A percentile compares a stretch with the other conserved stretches of the same genome.
phyloP scores from a whole-genome alignment of 768 basidiomycete genomes.

The Gloeophyllum trabeum region DNA sequence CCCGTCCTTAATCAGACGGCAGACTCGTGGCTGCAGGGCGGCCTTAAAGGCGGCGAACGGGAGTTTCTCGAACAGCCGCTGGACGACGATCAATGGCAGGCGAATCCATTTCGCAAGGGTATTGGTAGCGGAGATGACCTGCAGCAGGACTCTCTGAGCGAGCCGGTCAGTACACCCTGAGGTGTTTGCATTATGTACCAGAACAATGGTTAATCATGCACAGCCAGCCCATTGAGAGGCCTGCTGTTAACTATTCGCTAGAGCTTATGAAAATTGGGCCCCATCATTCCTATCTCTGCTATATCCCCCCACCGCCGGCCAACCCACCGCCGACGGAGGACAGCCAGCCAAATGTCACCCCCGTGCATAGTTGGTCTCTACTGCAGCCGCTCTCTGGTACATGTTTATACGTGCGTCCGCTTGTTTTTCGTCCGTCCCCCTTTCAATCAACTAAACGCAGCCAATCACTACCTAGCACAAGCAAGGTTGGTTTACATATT shows the following conservation, averaged over 20 bases:
- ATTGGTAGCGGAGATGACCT: constrained; percentile 45
- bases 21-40: constrained; percentile 59
- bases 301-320: constrained; percentile 58
- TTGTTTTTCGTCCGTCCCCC: constrained; percentile 14
- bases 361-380: constrained; percentile 73
- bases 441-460: constrained; percentile 4
- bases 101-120: constrained; percentile 34
- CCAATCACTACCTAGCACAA: constrained; percentile 44
- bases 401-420: constrained; percentile 80
- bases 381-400: constrained; percentile 68
- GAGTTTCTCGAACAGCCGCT: constrained; percentile 69
- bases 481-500: constrained; percentile 96
- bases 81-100: constrained; percentile 28
- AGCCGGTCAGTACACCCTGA: too few species aligned
- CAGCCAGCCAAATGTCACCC: constrained; percentile 46
- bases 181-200: too few species aligned
- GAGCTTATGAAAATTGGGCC: constrained; percentile 70
- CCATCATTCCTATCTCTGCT: constrained; percentile 61
- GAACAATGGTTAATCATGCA: too few species aligned
- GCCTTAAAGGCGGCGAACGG: constrained; percentile 60
- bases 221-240: too few species aligned
- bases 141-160: too few species aligned
- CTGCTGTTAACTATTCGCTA: constrained; percentile 36
- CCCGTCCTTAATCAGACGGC: constrained; percentile 68
- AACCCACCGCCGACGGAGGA: constrained; percentile 38